Percentiles rank a stretch among this genome's conserved stretches.
Evolutionary conservation across 2,329 filamentous ascomycete species (phyloP).

Genomic region (Fusarium tjaetaba): DNA sequence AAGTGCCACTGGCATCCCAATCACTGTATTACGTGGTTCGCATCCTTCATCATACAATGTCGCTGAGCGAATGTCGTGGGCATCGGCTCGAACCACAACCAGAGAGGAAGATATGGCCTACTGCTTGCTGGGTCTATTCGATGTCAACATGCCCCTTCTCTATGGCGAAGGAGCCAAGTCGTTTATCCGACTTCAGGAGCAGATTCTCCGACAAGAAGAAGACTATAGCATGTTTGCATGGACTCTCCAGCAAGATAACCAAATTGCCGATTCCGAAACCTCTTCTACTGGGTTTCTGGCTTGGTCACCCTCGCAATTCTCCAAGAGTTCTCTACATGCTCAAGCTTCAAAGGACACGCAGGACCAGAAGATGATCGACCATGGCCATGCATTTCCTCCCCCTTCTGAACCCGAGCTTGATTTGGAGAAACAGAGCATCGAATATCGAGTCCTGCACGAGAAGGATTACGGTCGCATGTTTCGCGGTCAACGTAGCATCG

Average conservation of each 20-base stretch:
- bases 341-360: not conserved
- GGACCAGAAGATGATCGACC: not conserved
- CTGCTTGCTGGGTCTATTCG: slow-evolving; percentile 11
- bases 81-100: slow-evolving; percentile 13
- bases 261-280: not conserved
- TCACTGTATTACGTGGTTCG: slow-evolving; percentile 3
- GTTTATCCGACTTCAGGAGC: slow-evolving; percentile 9
- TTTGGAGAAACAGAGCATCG: not conserved
- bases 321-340: not conserved
- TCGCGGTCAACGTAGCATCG: slow-evolving; percentile 1
- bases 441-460: not conserved
- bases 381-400: not conserved
- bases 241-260: not conserved
- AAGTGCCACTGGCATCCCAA: slow-evolving; percentile 2
- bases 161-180: slow-evolving; percentile 16
- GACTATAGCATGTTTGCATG: slow-evolving; percentile 22
- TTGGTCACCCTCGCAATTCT: slow-evolving; percentile 11
- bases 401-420: not conserved
- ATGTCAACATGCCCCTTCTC: slow-evolving; percentile 18
- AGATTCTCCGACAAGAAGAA: slow-evolving; percentile 19
- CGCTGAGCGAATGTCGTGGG: slow-evolving; percentile 23
- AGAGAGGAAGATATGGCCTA: slow-evolving; percentile 20
- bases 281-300: slow-evolving; percentile 7
- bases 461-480: slow-evolving; percentile 10
- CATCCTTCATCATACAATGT: not conserved